Evolutionary conservation across 2,329 filamentous ascomycete species (phyloP).

Genomic region (Fusarium pininemorale): DNA sequence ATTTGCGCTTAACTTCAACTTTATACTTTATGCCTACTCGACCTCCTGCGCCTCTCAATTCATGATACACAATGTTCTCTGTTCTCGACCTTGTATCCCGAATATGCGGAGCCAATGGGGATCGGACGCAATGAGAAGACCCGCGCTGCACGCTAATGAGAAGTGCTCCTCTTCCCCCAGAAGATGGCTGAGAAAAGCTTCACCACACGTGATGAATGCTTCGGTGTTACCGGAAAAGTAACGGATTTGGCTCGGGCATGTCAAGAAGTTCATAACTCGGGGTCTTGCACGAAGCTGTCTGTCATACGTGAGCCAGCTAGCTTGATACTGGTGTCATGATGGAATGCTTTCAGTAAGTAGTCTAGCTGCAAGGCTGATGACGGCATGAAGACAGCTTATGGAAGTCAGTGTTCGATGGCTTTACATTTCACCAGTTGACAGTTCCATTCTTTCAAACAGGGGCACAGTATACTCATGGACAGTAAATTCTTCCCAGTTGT

Average conservation of each 20-base stretch:
- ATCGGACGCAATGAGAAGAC: constrained; percentile 19
- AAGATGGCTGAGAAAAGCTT: constrained; percentile 28
- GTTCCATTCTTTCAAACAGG: neutral
- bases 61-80: neutral
- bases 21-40: no score
- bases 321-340: neutral
- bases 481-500: neutral
- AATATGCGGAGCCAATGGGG: constrained; percentile 25
- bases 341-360: neutral
- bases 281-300: neutral
- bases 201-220: constrained; percentile 23
- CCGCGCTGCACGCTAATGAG: constrained; percentile 15
- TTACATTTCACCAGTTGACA: neutral
- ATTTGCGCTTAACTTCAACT: neutral
- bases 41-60: neutral
- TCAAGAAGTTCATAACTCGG: neutral
- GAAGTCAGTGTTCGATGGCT: neutral
- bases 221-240: constrained; percentile 19
- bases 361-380: constrained; percentile 4
- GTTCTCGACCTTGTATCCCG: neutral
- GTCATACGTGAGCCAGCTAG: neutral
- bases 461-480: neutral
- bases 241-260: constrained; percentile 16
- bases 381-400: neutral
- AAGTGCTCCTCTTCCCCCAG: constrained; percentile 13